Conservation (phyloP, 2,329 filamentous ascomycete species). For the Exophiala phaeomuriformis region DNA sequence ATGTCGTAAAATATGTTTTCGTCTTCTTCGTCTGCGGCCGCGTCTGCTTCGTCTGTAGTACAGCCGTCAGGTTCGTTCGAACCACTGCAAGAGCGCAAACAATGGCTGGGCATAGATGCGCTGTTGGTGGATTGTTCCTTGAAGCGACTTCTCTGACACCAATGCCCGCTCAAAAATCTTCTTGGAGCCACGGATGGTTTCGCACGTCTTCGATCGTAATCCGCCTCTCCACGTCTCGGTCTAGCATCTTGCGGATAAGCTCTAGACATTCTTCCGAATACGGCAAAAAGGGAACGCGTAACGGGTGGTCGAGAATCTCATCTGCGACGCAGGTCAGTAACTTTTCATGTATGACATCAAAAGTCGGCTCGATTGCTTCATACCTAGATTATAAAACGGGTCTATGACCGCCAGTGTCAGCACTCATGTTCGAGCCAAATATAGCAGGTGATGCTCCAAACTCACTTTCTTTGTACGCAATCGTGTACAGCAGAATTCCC, state of each 20-base stretch:
- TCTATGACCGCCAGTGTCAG: slow-evolving; percentile 7
- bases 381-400: slow-evolving; percentile 23
- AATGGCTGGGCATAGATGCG: no score
- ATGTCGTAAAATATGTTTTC: no score
- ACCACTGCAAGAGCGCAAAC: neutral
- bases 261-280: slow-evolving; percentile 81
- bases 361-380: neutral
- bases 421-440: neutral
- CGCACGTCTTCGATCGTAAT: slow-evolving; percentile 83
- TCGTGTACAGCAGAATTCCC: slow-evolving; percentile 93
- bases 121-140: no score
- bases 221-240: slow-evolving; percentile 75
- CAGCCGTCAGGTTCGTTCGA: neutral
- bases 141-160: neutral
- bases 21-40: no score
- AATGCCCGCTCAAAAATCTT: slow-evolving; percentile 13
- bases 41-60: neutral
- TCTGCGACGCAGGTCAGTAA: slow-evolving; percentile 50
- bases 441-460: slow-evolving; percentile 34
- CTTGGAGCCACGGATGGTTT: slow-evolving; percentile 69
- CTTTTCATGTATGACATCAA: neutral
- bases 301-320: slow-evolving; percentile 95
- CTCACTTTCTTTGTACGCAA: slow-evolving; percentile 98
- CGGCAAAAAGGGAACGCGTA: slow-evolving; percentile 67
- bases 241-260: slow-evolving; percentile 82